Percentiles rank a stretch among this genome's conserved stretches.
These are phyloP conservation scores for Backusella circina DNA, from an alignment of 192 early-diverging fungal genomes.

Conservation along the genomic window DNA sequence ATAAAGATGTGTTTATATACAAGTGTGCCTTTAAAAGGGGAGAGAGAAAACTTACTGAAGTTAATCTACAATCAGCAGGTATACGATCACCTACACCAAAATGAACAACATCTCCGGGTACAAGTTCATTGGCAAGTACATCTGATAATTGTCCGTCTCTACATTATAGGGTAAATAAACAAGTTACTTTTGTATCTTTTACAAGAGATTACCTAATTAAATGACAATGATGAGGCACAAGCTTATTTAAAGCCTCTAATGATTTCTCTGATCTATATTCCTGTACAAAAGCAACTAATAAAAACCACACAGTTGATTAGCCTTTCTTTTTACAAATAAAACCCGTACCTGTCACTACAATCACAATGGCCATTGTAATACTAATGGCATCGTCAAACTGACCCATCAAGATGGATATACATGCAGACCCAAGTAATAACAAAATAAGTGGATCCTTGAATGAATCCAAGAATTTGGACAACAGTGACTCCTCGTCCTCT, in stretches of 20 bases:
- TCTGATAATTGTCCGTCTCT: slow-evolving; percentile 56
- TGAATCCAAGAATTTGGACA: slow-evolving; percentile 77
- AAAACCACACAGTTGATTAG: not conserved
- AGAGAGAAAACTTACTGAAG: slow-evolving; percentile 40
- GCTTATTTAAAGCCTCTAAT: slow-evolving; percentile 77
- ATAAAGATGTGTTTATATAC: not conserved
- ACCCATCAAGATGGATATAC: slow-evolving; percentile 69
- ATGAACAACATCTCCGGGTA: slow-evolving; percentile 88
- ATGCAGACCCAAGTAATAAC: slow-evolving; percentile 70
- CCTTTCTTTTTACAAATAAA: not conserved
- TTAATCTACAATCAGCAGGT: slow-evolving; percentile 87
- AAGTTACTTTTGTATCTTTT: not conserved
- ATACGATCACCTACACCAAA: slow-evolving; percentile 90
- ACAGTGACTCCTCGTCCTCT: slow-evolving; percentile 62
- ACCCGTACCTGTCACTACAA: slow-evolving; percentile 64
- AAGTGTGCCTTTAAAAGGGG: not conserved
- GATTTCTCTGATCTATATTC: slow-evolving; percentile 86
- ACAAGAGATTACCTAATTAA: slow-evolving; percentile 57
- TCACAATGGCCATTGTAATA: slow-evolving; percentile 75
- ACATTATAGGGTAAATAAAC: not conserved
- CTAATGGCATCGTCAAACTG: slow-evolving; percentile 82
- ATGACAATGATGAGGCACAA: slow-evolving; percentile 85
- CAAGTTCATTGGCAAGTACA: slow-evolving; percentile 77
- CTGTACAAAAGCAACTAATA: slow-evolving; percentile 80
- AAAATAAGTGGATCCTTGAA: slow-evolving; percentile 79